phyloP scores from a whole-genome alignment of 2,329 filamentous ascomycete species.

The Chlorencoelia australis region DNA sequence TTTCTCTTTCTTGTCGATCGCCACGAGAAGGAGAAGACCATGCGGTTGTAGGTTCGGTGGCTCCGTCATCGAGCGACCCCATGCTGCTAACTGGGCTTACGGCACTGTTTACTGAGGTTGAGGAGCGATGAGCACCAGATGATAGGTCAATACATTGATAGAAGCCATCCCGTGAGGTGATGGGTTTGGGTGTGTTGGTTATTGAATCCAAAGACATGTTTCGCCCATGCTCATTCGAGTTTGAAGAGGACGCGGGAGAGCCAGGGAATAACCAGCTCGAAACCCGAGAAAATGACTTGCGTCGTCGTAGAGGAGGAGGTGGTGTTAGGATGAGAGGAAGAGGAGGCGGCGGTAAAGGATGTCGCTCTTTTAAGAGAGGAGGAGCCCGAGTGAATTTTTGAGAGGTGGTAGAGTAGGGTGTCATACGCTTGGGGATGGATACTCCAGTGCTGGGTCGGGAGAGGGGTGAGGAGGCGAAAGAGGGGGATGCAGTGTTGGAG shows the following conservation, averaged over 20 bases:
- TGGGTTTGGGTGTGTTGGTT: constrained; percentile 44
- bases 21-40: too few species aligned
- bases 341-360: constrained; percentile 35
- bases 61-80: constrained; percentile 37
- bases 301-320: constrained; percentile 44
- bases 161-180: constrained; percentile 44
- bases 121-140: too few species aligned
- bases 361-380: constrained; percentile 8
- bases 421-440: too few species aligned
- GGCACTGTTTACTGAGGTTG: too few species aligned
- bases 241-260: constrained; percentile 6
- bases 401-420: too few species aligned
- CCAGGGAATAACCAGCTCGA: constrained; percentile 47
- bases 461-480: constrained; percentile 6
- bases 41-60: constrained; percentile 34
- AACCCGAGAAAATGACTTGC: constrained; percentile 55
- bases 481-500: constrained; percentile 6
- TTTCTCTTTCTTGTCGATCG: constrained; percentile 8
- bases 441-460: constrained; percentile 5
- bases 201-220: constrained; percentile 39
- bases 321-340: constrained; percentile 45
- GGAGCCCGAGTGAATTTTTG: constrained; percentile 2
- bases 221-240: constrained; percentile 25
- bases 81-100: constrained; percentile 39
- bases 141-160: constrained; percentile 44